Evolutionary conservation across 2,329 filamentous ascomycete species (phyloP), one percentile per base, ranked within the genome.

Genomic region (Aspergillus alliaceus): DNA sequence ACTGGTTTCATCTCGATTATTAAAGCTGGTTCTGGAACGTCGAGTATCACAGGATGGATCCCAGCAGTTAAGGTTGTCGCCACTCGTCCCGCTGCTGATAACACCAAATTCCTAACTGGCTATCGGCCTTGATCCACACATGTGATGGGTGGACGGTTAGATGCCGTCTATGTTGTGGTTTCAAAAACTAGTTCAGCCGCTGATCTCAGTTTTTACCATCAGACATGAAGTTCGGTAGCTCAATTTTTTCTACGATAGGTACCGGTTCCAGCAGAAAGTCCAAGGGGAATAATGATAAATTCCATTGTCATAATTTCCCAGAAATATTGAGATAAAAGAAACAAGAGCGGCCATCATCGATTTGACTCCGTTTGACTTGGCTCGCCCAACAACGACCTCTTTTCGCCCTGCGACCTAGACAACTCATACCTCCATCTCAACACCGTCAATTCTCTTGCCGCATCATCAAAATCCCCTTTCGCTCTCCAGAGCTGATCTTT

Each of bases 71-170:
- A 37, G 51, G 51, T 47, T 53, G 51, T 53, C 29, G 51, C 40
- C 40, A 53, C 39, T 46, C 27, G 24, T 51, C 39, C 50, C 50
- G 50, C 50, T 22, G 51, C 51, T 53, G 40, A 53, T 53, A 53
- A 46, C 15, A 25, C 34, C 39, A 25, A 31, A 44, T 47, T 32
- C 20, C 29, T 53, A 20, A 53, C 39, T 53, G 51, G 51, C 29
- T 46, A 18, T 27, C 20, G 15, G n/a, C 9, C 40, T 6, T 18
- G 51, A 47, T 53, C 51, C 51, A 53, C 40, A 27, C 51, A 53
- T 53, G 51, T 53, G 51, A 53, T 46, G 20, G 31, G 39, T 31
- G 18, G 3, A 12, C 37, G 8, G 18, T 40, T n/a, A n/a, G n/a
- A 24, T 40, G 39, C 29, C 11, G 9, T 51, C 7, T 25, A 51